Evolutionary conservation across 176 grass and related monocot genomes (phyloP).

Genomic region (Secale cereale): DNA sequence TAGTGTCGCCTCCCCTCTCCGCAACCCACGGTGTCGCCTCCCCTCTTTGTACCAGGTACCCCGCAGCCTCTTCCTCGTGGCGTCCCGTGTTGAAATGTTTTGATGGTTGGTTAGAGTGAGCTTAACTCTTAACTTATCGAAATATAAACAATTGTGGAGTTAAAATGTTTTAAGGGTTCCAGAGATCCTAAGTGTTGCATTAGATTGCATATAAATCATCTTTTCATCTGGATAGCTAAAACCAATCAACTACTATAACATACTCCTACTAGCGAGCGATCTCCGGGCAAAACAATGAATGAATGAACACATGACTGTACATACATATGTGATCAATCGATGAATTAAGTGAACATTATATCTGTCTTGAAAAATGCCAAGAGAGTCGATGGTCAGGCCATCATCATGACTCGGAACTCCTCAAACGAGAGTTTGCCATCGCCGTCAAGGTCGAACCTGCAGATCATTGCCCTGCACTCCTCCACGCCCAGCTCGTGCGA

Average conservation of each 20-base stretch:
- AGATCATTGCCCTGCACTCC: conserved; percentile 49
- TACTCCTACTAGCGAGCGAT: not conserved
- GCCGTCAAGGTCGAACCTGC: conserved; percentile 41
- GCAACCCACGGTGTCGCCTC: too few relatives aligned
- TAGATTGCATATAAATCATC: too few relatives aligned
- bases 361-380: not conserved
- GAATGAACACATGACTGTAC: not conserved
- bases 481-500: conserved; percentile 23
- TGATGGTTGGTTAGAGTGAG: too few relatives aligned
- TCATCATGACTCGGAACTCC: conserved; percentile 64
- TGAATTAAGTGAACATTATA: not conserved
- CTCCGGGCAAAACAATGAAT: not conserved
- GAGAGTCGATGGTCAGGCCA: not conserved
- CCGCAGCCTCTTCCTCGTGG: too few relatives aligned
- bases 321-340: not conserved
- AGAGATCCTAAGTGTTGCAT: too few relatives aligned
- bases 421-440: conserved; percentile 53
- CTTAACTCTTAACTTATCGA: too few relatives aligned
- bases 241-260: not conserved
- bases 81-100: too few relatives aligned
- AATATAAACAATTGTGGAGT: too few relatives aligned
- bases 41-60: too few relatives aligned
- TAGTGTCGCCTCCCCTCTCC: too few relatives aligned
- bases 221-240: not conserved
- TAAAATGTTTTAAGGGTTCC: too few relatives aligned